Evolutionary conservation across 1,139 yeast species (phyloP).

Genomic region (Saccharomycopsis phalli): DNA sequence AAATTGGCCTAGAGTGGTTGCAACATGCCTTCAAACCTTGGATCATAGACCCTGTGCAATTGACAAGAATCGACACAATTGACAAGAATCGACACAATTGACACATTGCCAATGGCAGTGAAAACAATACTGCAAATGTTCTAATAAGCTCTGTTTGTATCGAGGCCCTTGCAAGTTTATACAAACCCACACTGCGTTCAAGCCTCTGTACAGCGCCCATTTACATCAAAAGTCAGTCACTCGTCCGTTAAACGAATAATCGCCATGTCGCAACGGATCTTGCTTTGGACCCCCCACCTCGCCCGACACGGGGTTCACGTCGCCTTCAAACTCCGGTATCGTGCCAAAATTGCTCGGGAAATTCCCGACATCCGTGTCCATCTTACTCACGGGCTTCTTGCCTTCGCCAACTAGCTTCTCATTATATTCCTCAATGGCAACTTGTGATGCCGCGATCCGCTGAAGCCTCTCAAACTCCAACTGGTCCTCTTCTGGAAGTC

Average conservation of each 20-base stretch:
- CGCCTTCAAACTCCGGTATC: slow-evolving; percentile 94
- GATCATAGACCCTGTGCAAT: no score
- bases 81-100: no score
- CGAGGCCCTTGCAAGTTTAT: no score
- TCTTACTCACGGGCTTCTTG: slow-evolving; percentile 33
- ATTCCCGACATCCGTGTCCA: slow-evolving; percentile 56
- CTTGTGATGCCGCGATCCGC: slow-evolving; percentile 69
- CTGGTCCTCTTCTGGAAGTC: slow-evolving; percentile 77
- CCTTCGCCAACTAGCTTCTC: slow-evolving; percentile 34
- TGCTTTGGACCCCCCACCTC: slow-evolving; percentile 99
- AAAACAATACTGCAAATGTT: no score
- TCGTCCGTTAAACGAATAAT: slow-evolving; percentile 92
- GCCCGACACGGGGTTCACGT: slow-evolving; percentile 85
- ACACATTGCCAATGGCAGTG: no score
- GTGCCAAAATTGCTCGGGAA: slow-evolving; percentile 17
- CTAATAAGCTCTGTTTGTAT: no score
- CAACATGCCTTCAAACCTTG: no score
- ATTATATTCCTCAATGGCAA: slow-evolving; percentile 71
- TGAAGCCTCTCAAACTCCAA: slow-evolving; percentile 86
- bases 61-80: no score
- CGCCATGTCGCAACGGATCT: slow-evolving; percentile 89
- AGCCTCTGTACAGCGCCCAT: not conserved
- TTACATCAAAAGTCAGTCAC: slow-evolving; percentile 71
- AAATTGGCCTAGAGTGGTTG: no score
- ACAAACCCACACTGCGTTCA: not conserved